These are phyloP conservation scores for Venturia pyrina DNA, from an alignment of 2,329 filamentous ascomycete species.

Conservation along the genomic window DNA sequence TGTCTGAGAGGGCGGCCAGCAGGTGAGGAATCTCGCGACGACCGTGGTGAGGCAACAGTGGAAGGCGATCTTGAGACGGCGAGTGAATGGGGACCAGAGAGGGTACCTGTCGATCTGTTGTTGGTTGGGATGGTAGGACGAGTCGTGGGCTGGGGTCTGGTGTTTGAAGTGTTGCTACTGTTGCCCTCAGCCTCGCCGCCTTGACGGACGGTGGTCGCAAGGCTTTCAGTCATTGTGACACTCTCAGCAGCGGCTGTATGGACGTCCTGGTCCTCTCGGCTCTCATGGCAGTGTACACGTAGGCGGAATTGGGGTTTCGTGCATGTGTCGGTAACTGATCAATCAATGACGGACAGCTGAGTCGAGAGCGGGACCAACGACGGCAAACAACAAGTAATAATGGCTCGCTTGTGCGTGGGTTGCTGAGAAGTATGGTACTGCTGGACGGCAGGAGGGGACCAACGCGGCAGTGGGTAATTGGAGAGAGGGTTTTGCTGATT, in stretches of 20 bases:
- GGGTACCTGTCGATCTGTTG: slow-evolving; percentile 6
- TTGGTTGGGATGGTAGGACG: neutral
- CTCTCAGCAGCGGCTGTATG: slow-evolving; percentile 2
- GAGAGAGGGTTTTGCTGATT: slow-evolving; percentile 1
- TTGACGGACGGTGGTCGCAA: neutral
- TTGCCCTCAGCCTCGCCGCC: neutral
- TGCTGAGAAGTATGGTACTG: neutral
- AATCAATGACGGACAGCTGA: slow-evolving; percentile 5
- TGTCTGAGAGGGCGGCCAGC: slow-evolving; percentile 21
- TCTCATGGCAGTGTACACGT: slow-evolving; percentile 4
- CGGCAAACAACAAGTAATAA: neutral
- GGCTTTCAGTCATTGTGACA: slow-evolving; percentile 1
- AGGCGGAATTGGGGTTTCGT: neutral
- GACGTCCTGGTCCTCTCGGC: neutral
- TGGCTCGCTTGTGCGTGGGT: neutral
- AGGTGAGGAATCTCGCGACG: slow-evolving; percentile 39
- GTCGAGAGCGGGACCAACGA: neutral
- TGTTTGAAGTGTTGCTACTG: neutral
- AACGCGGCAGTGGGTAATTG: slow-evolving; percentile 9
- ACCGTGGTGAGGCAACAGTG: slow-evolving; percentile 31
- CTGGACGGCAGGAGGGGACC: neutral
- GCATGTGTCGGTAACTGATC: neutral
- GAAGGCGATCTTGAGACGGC: slow-evolving; percentile 20
- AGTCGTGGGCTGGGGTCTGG: neutral
- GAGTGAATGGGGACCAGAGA: neutral